A percentile compares a stretch with the other conserved stretches of the same genome.
Evolutionary conservation across 257 asterid genomes (phyloP).

Genomic region (Solanum pimpinellifolium): DNA sequence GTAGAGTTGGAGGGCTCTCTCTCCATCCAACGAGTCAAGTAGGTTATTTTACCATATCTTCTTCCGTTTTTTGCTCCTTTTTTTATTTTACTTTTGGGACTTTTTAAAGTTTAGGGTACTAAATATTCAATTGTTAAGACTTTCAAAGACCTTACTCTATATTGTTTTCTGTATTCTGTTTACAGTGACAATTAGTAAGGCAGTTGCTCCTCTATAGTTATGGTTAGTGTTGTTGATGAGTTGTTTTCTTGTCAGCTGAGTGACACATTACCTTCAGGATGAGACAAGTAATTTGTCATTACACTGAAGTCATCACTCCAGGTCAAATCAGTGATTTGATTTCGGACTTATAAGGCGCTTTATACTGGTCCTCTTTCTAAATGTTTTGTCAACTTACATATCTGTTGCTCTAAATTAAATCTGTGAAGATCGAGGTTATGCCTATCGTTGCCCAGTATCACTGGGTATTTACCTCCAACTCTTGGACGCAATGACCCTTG

Average conservation of each 20-base stretch:
- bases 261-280: not conserved
- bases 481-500: not conserved
- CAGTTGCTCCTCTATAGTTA: not conserved
- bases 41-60: not conserved
- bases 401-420: not conserved
- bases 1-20: not conserved
- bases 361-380: not conserved
- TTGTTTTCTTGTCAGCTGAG: not conserved
- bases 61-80: not conserved
- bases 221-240: not conserved
- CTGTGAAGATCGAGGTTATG: not conserved
- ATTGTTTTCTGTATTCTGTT: too few species aligned
- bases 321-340: not conserved
- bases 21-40: not conserved
- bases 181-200: not conserved
- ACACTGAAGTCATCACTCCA: not conserved
- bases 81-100: not conserved
- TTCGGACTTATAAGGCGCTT: not conserved
- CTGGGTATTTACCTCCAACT: not conserved
- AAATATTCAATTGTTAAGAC: not conserved
- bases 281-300: not conserved
- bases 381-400: not conserved
- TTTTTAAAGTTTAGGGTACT: not conserved
- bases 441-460: not conserved
- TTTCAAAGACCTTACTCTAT: not conserved